Conservation (phyloP, 345 rosid genomes). For the Hypericum perforatum region DNA sequence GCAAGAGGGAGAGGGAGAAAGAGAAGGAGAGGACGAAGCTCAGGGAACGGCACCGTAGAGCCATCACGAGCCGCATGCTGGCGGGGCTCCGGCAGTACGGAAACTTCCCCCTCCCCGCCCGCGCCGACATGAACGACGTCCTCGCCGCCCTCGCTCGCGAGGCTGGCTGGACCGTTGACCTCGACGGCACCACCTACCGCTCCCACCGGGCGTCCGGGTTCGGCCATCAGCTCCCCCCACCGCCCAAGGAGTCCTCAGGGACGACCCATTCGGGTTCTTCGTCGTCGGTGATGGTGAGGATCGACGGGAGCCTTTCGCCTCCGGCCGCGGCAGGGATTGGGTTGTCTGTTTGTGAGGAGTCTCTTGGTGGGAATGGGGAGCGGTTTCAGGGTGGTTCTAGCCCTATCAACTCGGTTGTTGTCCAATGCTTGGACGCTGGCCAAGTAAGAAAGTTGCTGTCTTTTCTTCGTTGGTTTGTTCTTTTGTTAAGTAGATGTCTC, state of each 20-base stretch:
- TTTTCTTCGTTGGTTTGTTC: too few species aligned
- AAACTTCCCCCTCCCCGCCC: constrained; percentile 91
- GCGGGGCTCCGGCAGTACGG: constrained; percentile 90
- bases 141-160: constrained; percentile 94
- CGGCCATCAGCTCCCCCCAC: too few species aligned
- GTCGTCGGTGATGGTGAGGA: constrained; percentile 40
- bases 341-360: too few species aligned
- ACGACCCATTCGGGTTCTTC: constrained; percentile 41
- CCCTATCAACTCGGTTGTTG: constrained; percentile 53
- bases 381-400: constrained; percentile 33
- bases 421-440: constrained; percentile 69
- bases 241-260: constrained; percentile 37
- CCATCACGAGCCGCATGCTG: constrained; percentile 94
- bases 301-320: constrained; percentile 74
- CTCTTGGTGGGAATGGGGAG: constrained; percentile 54
- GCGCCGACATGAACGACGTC: constrained; percentile 99
- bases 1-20: constrained; percentile 83
- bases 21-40: constrained; percentile 96
- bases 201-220: constrained; percentile 7
- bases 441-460: constrained; percentile 36
- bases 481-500: too few species aligned
- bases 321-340: constrained; percentile 65
- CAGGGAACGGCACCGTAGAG: constrained; percentile 90
- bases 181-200: constrained; percentile 79
- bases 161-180: constrained; percentile 95